Evolutionary conservation across 768 basidiomycete genomes (phyloP), one percentile per base, ranked within the genome.

Genomic region (Naganishia onofrii): DNA sequence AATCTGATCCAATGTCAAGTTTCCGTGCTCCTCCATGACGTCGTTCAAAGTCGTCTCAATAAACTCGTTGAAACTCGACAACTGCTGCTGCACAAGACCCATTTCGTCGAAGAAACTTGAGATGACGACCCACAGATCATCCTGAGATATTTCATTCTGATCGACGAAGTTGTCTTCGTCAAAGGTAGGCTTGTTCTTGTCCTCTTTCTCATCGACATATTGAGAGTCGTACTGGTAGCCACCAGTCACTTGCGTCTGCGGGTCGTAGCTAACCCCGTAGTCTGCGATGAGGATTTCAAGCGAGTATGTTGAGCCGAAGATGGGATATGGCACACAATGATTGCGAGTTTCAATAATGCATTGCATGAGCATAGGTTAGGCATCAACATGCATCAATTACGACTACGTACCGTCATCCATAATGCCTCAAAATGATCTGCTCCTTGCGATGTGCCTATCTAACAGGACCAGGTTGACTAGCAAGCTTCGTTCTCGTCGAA

Each of bases 11-110:
- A 99, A 84, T 73, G 95, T 93, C 77, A 99, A 87, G 76, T 92
- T 92, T n/a, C 89, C 83, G 73, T 92, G 92, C 83, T 99, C 96
- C 80, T 97, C 96, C 26, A 99, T 94, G 29, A 99, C 85, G 80
- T 98, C 96, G 82, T 98, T 95, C 93, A 99, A 96, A 17, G 93
- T 97, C 76, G 97, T 97, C 79, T 97, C 93, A 38, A 99, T 92
- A 77, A 98, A 99, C 83, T 98, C 95, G 80, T 99, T 93, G 82
- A 95, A 99, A 13, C 92, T 94, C 83, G 95, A 93, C 66, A 98
- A 87, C 80, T 99, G 96, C 80, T 99, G 96, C 57, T 92, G 88
- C 66, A 98, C 96, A 71, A 99, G 89, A 82, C 95, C 95, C 81
- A 95, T 96, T 80, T 93, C 91, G 72, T 92, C 89, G 81, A 99